These are phyloP conservation scores for Microbotryomycetes sp. DNA, from an alignment of 1,284 basidiomycete genomes.

Conservation along the genomic window DNA sequence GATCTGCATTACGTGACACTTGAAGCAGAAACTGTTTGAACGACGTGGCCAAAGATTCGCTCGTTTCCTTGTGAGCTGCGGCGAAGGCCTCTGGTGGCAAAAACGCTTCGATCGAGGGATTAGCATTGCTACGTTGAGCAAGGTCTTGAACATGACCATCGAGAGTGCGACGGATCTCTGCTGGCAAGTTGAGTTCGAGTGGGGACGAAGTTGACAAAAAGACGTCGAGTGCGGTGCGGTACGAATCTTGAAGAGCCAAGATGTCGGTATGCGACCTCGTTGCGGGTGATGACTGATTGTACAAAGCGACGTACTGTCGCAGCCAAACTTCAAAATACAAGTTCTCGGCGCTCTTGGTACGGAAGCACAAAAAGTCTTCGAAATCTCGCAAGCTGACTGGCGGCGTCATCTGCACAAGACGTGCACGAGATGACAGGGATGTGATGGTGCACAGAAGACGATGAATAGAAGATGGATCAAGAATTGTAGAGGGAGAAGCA, in stretches of 20 bases:
- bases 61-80: constrained; percentile 12
- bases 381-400: constrained; percentile 27
- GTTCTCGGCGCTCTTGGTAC: constrained; percentile 6
- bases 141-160: constrained; percentile 10
- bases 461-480: no score
- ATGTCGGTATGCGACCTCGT: constrained; percentile 9
- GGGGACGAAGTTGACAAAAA: constrained; percentile 22
- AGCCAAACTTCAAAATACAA: constrained; percentile 17
- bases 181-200: constrained; percentile 29
- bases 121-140: neutral
- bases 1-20: constrained; percentile 23
- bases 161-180: constrained; percentile 22
- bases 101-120: constrained; percentile 10
- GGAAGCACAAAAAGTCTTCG: constrained; percentile 27
- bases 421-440: neutral
- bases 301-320: constrained; percentile 16
- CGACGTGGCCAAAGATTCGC: constrained; percentile 22
- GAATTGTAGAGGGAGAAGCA: no score
- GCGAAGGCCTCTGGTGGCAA: constrained; percentile 24
- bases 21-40: constrained; percentile 28
- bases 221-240: constrained; percentile 22
- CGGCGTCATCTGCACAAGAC: constrained; percentile 13
- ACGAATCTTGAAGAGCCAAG: constrained; percentile 14
- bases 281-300: constrained; percentile 1
- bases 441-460: no score